These are phyloP conservation scores for Lentinula aciculospora DNA, from an alignment of 768 basidiomycete genomes.

Conservation along the genomic window DNA sequence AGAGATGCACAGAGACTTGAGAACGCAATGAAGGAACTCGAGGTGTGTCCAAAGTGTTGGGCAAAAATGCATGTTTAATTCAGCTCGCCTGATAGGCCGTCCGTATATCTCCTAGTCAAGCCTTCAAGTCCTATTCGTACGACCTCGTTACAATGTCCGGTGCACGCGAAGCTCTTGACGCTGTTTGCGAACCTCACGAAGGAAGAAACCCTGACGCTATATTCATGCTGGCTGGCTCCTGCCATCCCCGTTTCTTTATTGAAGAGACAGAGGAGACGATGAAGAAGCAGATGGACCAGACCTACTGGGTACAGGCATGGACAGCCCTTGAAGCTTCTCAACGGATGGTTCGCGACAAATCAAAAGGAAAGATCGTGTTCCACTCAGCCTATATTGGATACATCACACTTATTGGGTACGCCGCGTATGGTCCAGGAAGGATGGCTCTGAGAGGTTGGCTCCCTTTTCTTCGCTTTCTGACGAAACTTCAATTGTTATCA, in stretches of 20 bases:
- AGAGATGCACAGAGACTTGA: conserved; percentile 61
- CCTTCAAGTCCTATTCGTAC: conserved; percentile 44
- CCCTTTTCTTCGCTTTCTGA: neutral
- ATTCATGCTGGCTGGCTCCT: conserved; percentile 57
- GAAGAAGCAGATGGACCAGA: conserved; percentile 10
- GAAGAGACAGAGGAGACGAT: conserved; percentile 44
- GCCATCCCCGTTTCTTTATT: conserved; percentile 50
- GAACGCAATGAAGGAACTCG: conserved; percentile 52
- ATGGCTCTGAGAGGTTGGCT: conserved; percentile 74
- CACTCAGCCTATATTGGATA: conserved; percentile 71
- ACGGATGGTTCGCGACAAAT: conserved; percentile 50
- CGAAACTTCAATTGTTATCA: neutral
- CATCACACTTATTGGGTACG: conserved; percentile 73
- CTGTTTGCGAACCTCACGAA: conserved; percentile 34
- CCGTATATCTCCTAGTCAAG: conserved; percentile 38
- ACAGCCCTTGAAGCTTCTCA: conserved; percentile 33
- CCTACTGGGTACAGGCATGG: conserved; percentile 18
- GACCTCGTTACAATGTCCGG: conserved; percentile 36
- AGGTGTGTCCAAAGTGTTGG: conserved; percentile 38
- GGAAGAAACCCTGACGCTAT: conserved; percentile 49
- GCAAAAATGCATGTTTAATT: neutral
- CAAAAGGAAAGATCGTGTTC: conserved; percentile 73
- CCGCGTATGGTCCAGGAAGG: conserved; percentile 79
- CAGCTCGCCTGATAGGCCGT: conserved; percentile 21
- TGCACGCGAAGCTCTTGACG: conserved; percentile 41